Percentiles rank a stretch among this genome's conserved stretches.
Conservation (phyloP, 2,329 filamentous ascomycete species). For the Mariannaea elegans region DNA sequence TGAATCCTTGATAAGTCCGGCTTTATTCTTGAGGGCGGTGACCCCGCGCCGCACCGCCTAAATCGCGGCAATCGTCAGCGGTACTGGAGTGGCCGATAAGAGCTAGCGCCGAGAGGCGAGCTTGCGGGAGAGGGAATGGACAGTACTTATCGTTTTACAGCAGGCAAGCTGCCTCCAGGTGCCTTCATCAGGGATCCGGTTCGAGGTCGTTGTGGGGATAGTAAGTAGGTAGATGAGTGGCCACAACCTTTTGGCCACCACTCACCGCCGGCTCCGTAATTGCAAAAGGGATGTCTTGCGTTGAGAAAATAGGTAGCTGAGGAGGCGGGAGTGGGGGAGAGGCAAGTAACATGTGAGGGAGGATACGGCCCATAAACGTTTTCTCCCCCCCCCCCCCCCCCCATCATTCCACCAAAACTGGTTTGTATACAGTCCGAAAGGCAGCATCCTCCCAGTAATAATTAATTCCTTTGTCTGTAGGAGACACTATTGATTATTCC, state of each 20-base stretch:
- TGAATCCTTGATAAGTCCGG: slow-evolving; percentile 35
- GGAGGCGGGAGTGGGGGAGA: too few relatives aligned
- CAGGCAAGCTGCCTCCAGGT: not conserved
- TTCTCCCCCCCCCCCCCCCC: too few relatives aligned
- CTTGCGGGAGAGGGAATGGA: not conserved
- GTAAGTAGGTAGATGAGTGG: not conserved
- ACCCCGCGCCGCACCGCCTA: slow-evolving; percentile 38
- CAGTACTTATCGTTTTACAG: not conserved
- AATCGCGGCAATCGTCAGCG: slow-evolving; percentile 22
- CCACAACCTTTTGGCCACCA: not conserved
- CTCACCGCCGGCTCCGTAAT: slow-evolving; percentile 1
- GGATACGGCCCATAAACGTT: too few relatives aligned
- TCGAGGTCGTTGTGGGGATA: not conserved
- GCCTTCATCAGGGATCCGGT: not conserved
- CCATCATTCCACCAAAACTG: too few relatives aligned
- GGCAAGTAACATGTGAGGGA: too few relatives aligned
- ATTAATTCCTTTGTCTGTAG: too few relatives aligned
- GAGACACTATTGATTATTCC: too few relatives aligned
- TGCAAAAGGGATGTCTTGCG: not conserved
- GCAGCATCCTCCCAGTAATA: too few relatives aligned
- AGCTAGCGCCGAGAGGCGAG: slow-evolving; percentile 9
- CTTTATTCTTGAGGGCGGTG: slow-evolving; percentile 44
- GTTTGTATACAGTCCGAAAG: too few relatives aligned
- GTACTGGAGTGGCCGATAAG: slow-evolving; percentile 5
- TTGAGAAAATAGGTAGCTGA: too few relatives aligned